Percentiles rank a stretch among this genome's conserved stretches.
Conservation (phyloP, 2,329 filamentous ascomycete species). For the Fusarium veterinarium region DNA sequence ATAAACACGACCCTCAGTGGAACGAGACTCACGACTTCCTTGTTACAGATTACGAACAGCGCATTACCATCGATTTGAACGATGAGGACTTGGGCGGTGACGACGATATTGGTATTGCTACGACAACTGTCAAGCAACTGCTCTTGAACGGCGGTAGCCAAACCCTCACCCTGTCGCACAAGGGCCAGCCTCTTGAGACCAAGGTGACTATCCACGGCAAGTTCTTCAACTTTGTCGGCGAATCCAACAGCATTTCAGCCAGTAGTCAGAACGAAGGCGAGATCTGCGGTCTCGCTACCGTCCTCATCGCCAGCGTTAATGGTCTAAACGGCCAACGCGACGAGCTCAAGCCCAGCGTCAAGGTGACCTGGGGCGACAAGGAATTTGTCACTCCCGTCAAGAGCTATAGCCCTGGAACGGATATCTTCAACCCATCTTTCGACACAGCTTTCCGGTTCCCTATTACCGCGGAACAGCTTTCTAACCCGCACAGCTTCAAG, state of each 20-base stretch:
- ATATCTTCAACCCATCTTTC: conserved; percentile 44
- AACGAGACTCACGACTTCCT: conserved; percentile 45
- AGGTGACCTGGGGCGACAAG: conserved; percentile 41
- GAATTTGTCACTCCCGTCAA: conserved; percentile 39
- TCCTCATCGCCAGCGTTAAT: conserved; percentile 38
- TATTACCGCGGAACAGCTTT: conserved; percentile 32
- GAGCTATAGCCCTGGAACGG: conserved; percentile 39
- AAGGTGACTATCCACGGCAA: conserved; percentile 39
- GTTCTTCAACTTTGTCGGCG: conserved; percentile 39
- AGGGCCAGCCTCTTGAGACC: conserved; percentile 33
- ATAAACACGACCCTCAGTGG: conserved; percentile 41
- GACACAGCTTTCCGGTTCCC: conserved; percentile 41
- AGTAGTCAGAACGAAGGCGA: conserved; percentile 34
- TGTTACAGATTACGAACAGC: conserved; percentile 42
- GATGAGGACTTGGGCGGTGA: conserved; percentile 42
- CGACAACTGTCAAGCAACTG: conserved; percentile 38
- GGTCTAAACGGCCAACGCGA: conserved; percentile 39
- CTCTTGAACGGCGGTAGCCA: conserved; percentile 37
- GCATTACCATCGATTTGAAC: conserved; percentile 36
- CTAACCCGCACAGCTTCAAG: conserved; percentile 27
- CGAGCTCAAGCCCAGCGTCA: conserved; percentile 43
- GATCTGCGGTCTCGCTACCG: conserved; percentile 40
- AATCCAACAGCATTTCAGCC: conserved; percentile 33
- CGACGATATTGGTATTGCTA: conserved; percentile 41
- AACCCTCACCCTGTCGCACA: conserved; percentile 34